Evolutionary conservation across 768 basidiomycete species (phyloP).

Genomic region (Multifurca ochricompacta): DNA sequence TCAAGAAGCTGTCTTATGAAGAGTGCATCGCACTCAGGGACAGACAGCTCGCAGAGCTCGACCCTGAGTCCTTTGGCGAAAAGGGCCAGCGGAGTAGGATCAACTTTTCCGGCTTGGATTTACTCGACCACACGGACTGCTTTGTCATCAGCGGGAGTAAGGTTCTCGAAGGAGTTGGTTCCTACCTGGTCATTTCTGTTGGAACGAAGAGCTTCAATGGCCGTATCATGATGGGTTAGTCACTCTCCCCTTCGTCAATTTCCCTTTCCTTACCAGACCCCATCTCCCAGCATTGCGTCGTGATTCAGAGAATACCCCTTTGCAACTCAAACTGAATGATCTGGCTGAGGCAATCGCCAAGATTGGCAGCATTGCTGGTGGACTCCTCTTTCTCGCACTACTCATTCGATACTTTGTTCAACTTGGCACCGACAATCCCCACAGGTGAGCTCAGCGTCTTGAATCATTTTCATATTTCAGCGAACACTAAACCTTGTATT

Average conservation of each 20-base stretch:
- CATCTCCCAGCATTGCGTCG: slow-evolving; percentile 62
- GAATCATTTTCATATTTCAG: background rate
- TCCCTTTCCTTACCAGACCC: background rate
- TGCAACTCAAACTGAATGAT: slow-evolving; percentile 87
- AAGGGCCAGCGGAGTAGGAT: slow-evolving; percentile 20
- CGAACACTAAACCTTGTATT: background rate
- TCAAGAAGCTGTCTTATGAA: slow-evolving; percentile 76
- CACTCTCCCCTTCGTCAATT: background rate
- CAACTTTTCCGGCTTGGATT: slow-evolving; percentile 23
- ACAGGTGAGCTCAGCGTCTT: slow-evolving; percentile 34
- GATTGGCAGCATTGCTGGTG: slow-evolving; percentile 74
- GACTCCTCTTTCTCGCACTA: slow-evolving; percentile 70
- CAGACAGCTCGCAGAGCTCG: slow-evolving; percentile 16
- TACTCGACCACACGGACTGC: slow-evolving; percentile 70
- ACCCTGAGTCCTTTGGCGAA: slow-evolving; percentile 5
- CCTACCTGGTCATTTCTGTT: slow-evolving; percentile 82
- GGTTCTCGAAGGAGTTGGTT: slow-evolving; percentile 90
- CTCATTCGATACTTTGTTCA: slow-evolving; percentile 96
- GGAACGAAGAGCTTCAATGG: slow-evolving; percentile 96
- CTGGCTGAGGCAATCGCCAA: slow-evolving; percentile 97
- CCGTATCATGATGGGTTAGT: slow-evolving; percentile 92
- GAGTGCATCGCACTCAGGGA: slow-evolving; percentile 54
- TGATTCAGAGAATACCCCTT: slow-evolving; percentile 82
- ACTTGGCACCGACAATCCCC: slow-evolving; percentile 53
- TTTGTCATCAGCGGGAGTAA: slow-evolving; percentile 89